Evolutionary conservation across 495 filamentous ascomycete genomes (phyloP).

Genomic region (Podospora comata): DNA sequence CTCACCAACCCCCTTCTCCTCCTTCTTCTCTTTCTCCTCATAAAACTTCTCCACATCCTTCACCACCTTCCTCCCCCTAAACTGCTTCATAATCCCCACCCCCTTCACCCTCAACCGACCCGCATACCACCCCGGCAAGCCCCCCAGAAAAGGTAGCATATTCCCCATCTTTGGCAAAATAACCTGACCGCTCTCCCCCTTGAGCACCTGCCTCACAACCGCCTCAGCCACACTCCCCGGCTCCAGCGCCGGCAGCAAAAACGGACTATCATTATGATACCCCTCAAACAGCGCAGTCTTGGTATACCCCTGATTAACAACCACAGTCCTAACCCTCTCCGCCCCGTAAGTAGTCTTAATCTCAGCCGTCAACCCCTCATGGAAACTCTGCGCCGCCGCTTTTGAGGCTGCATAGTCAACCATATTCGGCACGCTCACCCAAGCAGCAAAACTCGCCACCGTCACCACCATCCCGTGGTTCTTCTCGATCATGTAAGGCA

Average conservation of each 20-base stretch:
- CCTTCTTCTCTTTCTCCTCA: slow-evolving; percentile 31
- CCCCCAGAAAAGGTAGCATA: slow-evolving; percentile 34
- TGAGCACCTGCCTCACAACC: slow-evolving; percentile 58
- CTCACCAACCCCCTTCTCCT: slow-evolving; percentile 20
- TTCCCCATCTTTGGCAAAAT: slow-evolving; percentile 47
- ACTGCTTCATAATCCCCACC: slow-evolving; percentile 43
- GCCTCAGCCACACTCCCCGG: slow-evolving; percentile 64
- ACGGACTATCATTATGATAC: slow-evolving; percentile 50
- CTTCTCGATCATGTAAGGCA: slow-evolving; percentile 57
- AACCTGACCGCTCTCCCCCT: slow-evolving; percentile 57
- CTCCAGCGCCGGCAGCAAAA: slow-evolving; percentile 54
- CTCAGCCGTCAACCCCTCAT: slow-evolving; percentile 66
- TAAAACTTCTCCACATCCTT: slow-evolving; percentile 44
- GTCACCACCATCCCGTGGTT: slow-evolving; percentile 78
- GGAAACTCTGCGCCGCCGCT: slow-evolving; percentile 63
- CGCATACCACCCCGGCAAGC: slow-evolving; percentile 48
- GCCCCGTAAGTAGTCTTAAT: slow-evolving; percentile 60
- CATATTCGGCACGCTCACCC: slow-evolving; percentile 60
- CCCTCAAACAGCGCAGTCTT: slow-evolving; percentile 60
- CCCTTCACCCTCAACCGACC: slow-evolving; percentile 34
- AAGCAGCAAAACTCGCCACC: slow-evolving; percentile 61
- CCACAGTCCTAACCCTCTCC: slow-evolving; percentile 59
- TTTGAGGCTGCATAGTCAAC: slow-evolving; percentile 67
- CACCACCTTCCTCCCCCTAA: slow-evolving; percentile 48
- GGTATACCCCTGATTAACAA: slow-evolving; percentile 64